Evolutionary conservation across 768 basidiomycete species (phyloP).

Genomic region (Cyclocybe cylindracea): DNA sequence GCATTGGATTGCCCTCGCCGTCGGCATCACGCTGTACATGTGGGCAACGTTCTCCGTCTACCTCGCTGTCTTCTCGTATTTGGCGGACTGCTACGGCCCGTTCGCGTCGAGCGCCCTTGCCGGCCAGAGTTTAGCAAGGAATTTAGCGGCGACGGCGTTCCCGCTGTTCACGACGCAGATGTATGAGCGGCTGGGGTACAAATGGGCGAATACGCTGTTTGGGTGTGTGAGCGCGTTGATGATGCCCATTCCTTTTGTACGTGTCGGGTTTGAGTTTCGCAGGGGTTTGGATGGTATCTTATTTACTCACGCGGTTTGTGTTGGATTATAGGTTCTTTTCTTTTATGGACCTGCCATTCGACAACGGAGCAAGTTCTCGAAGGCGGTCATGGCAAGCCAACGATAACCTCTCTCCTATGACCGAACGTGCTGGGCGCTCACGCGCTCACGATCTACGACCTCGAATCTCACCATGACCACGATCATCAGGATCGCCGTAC

Average conservation of each 20-base stretch:
- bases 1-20: conserved; percentile 61
- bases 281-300: no score
- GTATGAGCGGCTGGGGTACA: conserved; percentile 55
- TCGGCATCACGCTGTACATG: conserved; percentile 56
- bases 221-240: conserved; percentile 52
- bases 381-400: conserved; percentile 33
- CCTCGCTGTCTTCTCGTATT: conserved; percentile 57
- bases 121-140: conserved; percentile 65
- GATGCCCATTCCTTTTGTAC: conserved; percentile 62
- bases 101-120: conserved; percentile 73
- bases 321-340: conserved; percentile 35
- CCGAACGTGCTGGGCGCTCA: no score
- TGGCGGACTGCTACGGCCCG: conserved; percentile 65
- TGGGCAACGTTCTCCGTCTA: conserved; percentile 56
- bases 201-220: conserved; percentile 63
- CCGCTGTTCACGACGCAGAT: conserved; percentile 64
- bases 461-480: no score
- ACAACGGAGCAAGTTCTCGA: conserved; percentile 39
- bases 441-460: no score
- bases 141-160: conserved; percentile 52
- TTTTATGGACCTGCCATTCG: conserved; percentile 44
- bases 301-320: not conserved
- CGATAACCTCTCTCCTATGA: not conserved
- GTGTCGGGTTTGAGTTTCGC: conserved; percentile 15
- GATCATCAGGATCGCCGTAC: no score